Evolutionary conservation across 257 asterid genomes (phyloP).

Genomic region (Solanum gracilifrons): DNA sequence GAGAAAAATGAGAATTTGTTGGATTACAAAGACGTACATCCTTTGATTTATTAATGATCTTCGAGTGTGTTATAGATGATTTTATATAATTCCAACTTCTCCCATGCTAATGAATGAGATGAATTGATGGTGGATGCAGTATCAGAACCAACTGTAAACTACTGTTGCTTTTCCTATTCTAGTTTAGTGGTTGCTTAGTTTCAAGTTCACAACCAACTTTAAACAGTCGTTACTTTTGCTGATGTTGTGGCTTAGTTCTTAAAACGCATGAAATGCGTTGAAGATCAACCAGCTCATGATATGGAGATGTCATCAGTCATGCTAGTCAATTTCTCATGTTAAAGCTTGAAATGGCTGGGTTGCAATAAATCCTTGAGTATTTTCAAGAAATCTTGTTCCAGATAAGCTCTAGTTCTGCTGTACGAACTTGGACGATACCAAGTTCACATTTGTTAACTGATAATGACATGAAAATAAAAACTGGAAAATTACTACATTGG

Average conservation of each 20-base stretch:
- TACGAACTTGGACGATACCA: background rate
- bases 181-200: background rate
- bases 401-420: background rate
- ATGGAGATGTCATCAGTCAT: background rate
- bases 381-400: background rate
- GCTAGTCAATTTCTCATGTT: background rate
- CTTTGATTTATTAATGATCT: background rate
- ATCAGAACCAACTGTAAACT: background rate
- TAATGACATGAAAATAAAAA: background rate
- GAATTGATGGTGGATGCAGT: background rate
- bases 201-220: background rate
- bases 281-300: background rate
- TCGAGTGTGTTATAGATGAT: background rate
- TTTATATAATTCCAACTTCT: background rate
- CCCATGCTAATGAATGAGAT: background rate
- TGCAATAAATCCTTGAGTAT: background rate
- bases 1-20: background rate
- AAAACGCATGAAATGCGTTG: background rate
- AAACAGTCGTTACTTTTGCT: background rate
- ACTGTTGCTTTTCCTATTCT: background rate
- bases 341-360: background rate
- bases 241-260: background rate
- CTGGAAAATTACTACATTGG: background rate
- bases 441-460: background rate
- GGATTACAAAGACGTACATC: background rate